Percentiles rank a stretch among this genome's conserved stretches.
Evolutionary conservation across 441 rosid species (phyloP).

Genomic region (Erodium trifolium): DNA sequence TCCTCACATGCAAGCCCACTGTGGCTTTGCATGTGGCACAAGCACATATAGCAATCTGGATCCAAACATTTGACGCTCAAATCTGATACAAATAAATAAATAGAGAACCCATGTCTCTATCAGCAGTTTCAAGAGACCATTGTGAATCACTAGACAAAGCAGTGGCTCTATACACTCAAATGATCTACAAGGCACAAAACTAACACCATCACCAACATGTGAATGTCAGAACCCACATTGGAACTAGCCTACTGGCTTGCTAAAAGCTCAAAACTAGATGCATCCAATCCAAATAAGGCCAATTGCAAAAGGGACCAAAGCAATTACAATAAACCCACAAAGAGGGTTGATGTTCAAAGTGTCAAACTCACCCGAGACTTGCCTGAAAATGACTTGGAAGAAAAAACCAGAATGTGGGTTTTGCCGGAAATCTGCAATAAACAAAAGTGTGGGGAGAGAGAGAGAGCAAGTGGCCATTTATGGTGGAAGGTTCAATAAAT

Average conservation of each 20-base stretch:
- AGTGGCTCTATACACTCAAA: not conserved
- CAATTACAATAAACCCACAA: not conserved
- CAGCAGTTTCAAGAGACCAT: not conserved
- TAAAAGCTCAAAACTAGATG: not conserved
- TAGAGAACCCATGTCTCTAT: not conserved
- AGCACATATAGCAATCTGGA: not conserved
- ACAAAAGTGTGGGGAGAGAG: not conserved
- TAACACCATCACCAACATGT: not conserved
- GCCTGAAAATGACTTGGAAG: not conserved
- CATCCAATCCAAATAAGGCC: not conserved
- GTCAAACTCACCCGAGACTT: not conserved
- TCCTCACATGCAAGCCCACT: not conserved
- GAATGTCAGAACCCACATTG: not conserved
- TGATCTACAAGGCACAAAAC: not conserved
- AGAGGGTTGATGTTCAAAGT: not conserved
- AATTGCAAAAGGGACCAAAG: no score
- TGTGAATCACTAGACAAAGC: not conserved
- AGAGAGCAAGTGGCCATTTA: not conserved
- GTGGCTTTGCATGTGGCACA: not conserved
- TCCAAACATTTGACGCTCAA: not conserved
- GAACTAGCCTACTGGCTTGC: not conserved
- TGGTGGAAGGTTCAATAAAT: not conserved
- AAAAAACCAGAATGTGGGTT: not conserved
- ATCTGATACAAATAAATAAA: not conserved
- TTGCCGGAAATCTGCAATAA: not conserved